Evolutionary conservation across 345 rosid genomes (phyloP).

Genomic region (Populus pruinosa): DNA sequence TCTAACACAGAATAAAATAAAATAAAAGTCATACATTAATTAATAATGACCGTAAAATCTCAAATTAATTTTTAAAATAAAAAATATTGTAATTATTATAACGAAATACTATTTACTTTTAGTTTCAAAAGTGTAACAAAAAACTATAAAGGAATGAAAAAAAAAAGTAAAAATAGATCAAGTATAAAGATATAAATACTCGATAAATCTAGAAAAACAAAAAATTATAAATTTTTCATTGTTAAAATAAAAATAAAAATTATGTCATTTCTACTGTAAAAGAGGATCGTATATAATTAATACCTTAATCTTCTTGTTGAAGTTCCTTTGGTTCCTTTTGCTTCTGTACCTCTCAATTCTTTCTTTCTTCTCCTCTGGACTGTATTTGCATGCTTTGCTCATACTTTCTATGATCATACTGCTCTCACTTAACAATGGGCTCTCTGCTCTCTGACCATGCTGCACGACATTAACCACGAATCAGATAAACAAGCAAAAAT

Average conservation of each 20-base stretch:
- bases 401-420: slow-evolving; percentile 75
- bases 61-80: too few relatives aligned
- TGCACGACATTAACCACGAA: slow-evolving; percentile 17
- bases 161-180: too few relatives aligned
- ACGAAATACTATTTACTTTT: too few relatives aligned
- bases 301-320: slow-evolving; percentile 98
- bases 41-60: too few relatives aligned
- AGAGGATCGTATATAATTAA: not conserved
- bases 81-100: not conserved
- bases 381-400: slow-evolving; percentile 67
- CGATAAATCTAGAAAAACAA: too few relatives aligned
- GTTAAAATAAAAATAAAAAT: too few relatives aligned
- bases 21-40: too few relatives aligned
- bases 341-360: slow-evolving; percentile 76
- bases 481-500: not conserved
- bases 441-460: slow-evolving; percentile 45
- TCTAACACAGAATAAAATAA: too few relatives aligned
- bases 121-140: too few relatives aligned
- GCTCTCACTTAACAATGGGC: slow-evolving; percentile 72
- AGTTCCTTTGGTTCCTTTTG: slow-evolving; percentile 82
- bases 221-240: too few relatives aligned
- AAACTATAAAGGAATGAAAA: not conserved
- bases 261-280: too few relatives aligned
- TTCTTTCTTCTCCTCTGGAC: slow-evolving; percentile 89
- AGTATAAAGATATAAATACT: too few relatives aligned